Conservation (phyloP, 202 grass and related monocot genomes). For the Sporobolus alterniflorus region DNA sequence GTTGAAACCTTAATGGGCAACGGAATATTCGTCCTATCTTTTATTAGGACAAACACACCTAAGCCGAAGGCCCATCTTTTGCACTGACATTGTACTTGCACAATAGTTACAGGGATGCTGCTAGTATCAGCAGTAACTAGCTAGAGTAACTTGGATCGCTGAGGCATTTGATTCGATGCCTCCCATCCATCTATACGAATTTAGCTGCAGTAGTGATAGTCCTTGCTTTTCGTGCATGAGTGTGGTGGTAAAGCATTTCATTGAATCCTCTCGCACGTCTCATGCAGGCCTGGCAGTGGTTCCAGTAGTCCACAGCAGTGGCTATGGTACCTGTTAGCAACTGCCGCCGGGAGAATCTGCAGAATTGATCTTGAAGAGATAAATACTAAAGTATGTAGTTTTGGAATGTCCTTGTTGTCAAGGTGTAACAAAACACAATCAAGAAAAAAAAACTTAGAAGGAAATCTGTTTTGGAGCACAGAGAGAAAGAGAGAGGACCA, state of each 20-base stretch:
- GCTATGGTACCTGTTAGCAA: neutral
- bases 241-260: slow-evolving; percentile 11
- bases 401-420: too few relatives aligned
- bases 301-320: neutral
- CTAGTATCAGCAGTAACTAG: slow-evolving; percentile 24
- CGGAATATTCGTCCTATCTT: slow-evolving; percentile 29
- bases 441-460: neutral
- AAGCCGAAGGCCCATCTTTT: slow-evolving; percentile 43
- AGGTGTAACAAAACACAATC: too few relatives aligned
- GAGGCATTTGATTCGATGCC: slow-evolving; percentile 5
- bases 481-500: neutral
- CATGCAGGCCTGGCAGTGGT: slow-evolving; percentile 16
- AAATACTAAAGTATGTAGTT: too few relatives aligned
- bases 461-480: neutral
- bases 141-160: slow-evolving; percentile 33
- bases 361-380: too few relatives aligned
- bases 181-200: slow-evolving; percentile 11
- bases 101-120: slow-evolving; percentile 40
- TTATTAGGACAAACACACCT: slow-evolving; percentile 13
- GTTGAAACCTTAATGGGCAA: slow-evolving; percentile 22
- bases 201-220: slow-evolving; percentile 7
- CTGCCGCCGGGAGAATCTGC: neutral
- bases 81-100: slow-evolving; percentile 57
- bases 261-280: slow-evolving; percentile 33
- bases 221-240: slow-evolving; percentile 40